Evolutionary conservation across 352 stramenopile species (phyloP), one percentile per base, ranked within the genome.

Genomic region (Blastocystis sp.): DNA sequence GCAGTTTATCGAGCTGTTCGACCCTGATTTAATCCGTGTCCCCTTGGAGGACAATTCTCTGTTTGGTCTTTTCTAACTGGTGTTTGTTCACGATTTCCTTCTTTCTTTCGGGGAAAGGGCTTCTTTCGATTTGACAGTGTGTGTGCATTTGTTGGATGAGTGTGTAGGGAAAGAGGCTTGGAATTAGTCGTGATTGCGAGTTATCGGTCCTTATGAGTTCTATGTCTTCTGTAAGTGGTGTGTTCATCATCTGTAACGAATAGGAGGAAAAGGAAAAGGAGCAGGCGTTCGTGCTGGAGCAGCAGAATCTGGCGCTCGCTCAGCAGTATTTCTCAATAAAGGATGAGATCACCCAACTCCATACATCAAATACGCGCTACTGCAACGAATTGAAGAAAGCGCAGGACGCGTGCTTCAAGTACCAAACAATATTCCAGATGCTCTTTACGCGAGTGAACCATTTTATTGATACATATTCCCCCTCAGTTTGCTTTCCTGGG

Each of bases 1-100:
- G 90, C 94, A 97, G 89, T 97, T 97, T 90, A 97, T 97, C 71
- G 94, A 97, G 89, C 92, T 97, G n/a, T 97, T 97, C 88, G 94
- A 97, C 89, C 96, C 94, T 63, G 94, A 97, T 87, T 91, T 97
- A 48, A 93, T 97, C 28, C 93, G 92, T 45, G 94, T 95, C 59
- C 93, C 93, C 6, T 7, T 57, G 14, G 48, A 57, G 48, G 48
- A 57, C 14, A 57, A 14, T 57, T 57, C 48, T 19, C 90, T 91
- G 66, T 93, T 94, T 89, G 92, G 92, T 45, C 93, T 92, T 14
- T 90, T 91, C 14, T 95, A 92, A 93, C 24, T 28, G 34, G 69
- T 2, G 52, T 48, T 42, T 57, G 52, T 48, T 34, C 38, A 42
- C 17, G 17, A 48, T 24, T 48, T 34, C 69, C 48, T 52, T 78